Evolutionary conservation across 2,329 filamentous ascomycete species (phyloP), one percentile per base, ranked within the genome.

Genomic region (Alternaria tenuissima): DNA sequence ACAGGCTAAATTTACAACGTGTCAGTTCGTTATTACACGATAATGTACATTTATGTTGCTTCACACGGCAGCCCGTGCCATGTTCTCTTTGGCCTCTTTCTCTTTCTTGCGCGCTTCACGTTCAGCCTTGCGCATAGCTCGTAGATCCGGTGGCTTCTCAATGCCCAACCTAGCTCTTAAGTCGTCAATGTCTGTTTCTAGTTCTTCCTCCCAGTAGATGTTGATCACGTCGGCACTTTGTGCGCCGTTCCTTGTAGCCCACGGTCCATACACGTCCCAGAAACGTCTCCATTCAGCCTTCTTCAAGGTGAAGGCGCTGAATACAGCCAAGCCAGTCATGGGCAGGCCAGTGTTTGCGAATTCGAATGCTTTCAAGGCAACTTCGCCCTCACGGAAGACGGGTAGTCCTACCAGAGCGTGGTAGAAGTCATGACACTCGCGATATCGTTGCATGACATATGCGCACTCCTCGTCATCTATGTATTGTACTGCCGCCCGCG

Each of bases 391-490:
- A n/a, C 93, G 87, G 64, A 97, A 90, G 42, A 96, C 88, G 0
- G 95, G 95, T 48, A 99, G 81, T 0, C 94, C 94, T 0, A 94
- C 97, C 53, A 99, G 84, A 0, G 95, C 94, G 79, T 99, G 95
- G 81, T 96, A 97, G 80, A 99, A 97, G 78, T 99, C 95, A 79
- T 99, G 95, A 68, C 91, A 96, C 80, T 99, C 95, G 63, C 95
- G 89, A 80, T 99, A 99, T 55, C 95, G 88, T 83, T 98, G 95
- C 91, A 99, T 96, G 18, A 98, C 95, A 81, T 98, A 99, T 36
- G 95, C 95, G 77, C 94, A 96, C 80, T 99, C 95, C 70, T 91
- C 89, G 75, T 98, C 90, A 78, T 98, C 94, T 63, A 99, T 93
- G 81, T 96, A 98, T 53, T 91, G 88, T 41, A 99, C 95, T 2